Evolutionary conservation across 2,329 filamentous ascomycete genomes (phyloP).

Genomic region (Pseudogymnoascus sp.): DNA sequence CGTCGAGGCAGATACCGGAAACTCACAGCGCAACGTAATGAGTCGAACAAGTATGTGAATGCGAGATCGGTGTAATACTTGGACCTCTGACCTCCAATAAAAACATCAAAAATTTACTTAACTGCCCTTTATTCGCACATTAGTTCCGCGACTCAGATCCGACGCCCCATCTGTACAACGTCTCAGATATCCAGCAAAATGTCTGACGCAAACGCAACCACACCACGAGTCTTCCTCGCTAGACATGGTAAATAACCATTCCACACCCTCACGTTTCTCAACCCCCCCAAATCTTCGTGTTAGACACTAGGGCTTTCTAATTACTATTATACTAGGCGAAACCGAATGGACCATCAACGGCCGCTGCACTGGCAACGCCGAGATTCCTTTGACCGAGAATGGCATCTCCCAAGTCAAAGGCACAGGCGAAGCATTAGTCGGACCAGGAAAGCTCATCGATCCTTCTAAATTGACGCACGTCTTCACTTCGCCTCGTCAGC

Average conservation of each 20-base stretch:
- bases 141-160: background rate
- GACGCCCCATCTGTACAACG: background rate
- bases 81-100: background rate
- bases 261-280: background rate
- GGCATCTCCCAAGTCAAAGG: background rate
- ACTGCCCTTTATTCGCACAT: background rate
- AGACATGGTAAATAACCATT: background rate
- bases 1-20: background rate
- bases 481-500: conserved; percentile 34
- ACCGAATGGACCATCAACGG: background rate
- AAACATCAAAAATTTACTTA: background rate
- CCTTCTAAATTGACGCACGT: conserved; percentile 32
- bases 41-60: background rate
- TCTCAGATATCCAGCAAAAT: background rate
- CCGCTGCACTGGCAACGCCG: background rate
- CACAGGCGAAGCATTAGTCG: background rate
- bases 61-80: background rate
- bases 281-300: background rate
- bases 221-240: background rate
- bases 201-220: background rate
- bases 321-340: background rate
- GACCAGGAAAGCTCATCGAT: conserved; percentile 33
- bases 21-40: background rate
- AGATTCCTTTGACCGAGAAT: background rate
- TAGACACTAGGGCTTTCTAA: background rate